Evolutionary conservation across 805 yeast genomes (phyloP), one percentile per base, ranked within the genome.

Genomic region (Candida sithepensis): DNA sequence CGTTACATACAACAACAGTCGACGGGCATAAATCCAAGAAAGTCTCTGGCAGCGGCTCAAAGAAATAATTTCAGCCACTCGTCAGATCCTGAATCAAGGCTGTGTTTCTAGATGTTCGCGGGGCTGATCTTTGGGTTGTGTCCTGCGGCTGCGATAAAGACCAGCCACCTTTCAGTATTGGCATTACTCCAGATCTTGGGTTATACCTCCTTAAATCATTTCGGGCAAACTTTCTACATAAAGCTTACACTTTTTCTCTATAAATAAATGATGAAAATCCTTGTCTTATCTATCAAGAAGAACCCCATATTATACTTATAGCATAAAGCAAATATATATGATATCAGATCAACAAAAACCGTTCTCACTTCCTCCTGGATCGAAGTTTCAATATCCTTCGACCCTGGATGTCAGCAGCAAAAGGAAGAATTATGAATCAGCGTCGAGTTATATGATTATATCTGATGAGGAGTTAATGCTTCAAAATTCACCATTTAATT

Each of bases 331-430:
- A 30, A 7, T 24, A 24, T 10, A n/a, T n/a, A n/a, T n/a, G n/a
- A n/a, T n/a, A n/a, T n/a, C n/a, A n/a, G n/a, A n/a, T n/a, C n/a
- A n/a, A n/a, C n/a, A n/a, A n/a, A n/a, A n/a, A n/a, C n/a, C n/a
- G n/a, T n/a, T n/a, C n/a, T n/a, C 34, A 30, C 34, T n/a, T 30
- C 34, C 14, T 39, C 22, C 50, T 5, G 50, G 45, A 36, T 43
- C 52, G 51, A 37, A 47, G 18, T 54, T 54, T 30, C 38, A 32
- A n/a, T 48, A 41, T 23, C 51, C 51, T 8, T 23, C 28, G 1
- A 26, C 18, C 13, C 16, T 18, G 9, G 38, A n/a, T 16, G 21
- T 18, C 12, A 16, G 21, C 7, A 21, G 18, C 10, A 13, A 19
- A 18, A 8, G 8, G 13, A 24, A 12, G 13, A 9, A 9, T 3